Evolutionary conservation across 345 rosid genomes (phyloP), one percentile per base, ranked within the genome.

Genomic region (Populus alba): DNA sequence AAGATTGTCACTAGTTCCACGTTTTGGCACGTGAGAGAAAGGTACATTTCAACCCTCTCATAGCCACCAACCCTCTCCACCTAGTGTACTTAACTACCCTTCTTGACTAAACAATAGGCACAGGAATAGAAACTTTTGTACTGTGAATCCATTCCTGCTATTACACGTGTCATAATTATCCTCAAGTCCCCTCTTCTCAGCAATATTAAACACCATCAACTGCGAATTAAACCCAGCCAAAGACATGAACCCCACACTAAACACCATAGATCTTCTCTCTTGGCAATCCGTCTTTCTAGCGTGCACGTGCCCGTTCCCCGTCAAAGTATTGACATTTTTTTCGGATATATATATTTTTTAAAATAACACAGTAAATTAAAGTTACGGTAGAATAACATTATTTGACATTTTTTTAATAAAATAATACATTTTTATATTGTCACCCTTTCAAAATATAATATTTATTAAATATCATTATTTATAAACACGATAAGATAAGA

Each of bases 291-390:
- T 2, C 20, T 17, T 39, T 72, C 11, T 57, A 23, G 43, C 49
- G 1, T 35, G 57, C 83, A 80, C 76, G 76, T 85, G 83, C 68
- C 57, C 51, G 23, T 72, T 33, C 4, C 38, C 22, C n/a, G 22
- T 66, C 43, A 66, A 66, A 17, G 7, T 29, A 16, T 49, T 12
- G 68, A 31, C 16, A 6, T n/a, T 1, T 29, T 29, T 29, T 33
- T 4, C 37, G 37, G 37, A 33, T 33, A 33, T 33, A n/a, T n/a
- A n/a, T 0, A 4, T 4, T 33, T 33, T 33, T 33, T 33, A 4
- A 3, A 31, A 33, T 33, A 4, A 4, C 0, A 33, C 37, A 33
- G 37, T 33, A 0, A 33, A 33, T 33, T 5, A 33, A 33, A 33
- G 37, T 33, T 33, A 33, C 5, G 0, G 37, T 33, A 33, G 6